Evolutionary conservation across 129 eudicot species (phyloP).

Genomic region (Saposhnikovia divaricata): DNA sequence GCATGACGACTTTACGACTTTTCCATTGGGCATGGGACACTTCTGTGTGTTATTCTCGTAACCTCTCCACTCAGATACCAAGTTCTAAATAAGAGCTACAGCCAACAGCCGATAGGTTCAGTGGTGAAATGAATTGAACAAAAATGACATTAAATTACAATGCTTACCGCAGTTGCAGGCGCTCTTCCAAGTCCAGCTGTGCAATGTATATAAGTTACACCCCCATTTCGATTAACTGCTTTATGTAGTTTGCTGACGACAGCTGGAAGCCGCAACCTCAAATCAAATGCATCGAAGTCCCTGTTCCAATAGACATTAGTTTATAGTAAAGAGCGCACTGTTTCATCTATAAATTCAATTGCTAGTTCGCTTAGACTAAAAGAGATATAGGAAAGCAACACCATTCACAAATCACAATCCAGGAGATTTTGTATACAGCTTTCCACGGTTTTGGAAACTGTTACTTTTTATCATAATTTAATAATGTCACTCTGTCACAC

Average conservation of each 20-base stretch:
- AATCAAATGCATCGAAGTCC: slow-evolving; percentile 89
- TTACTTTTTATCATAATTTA: background rate
- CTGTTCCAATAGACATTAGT: slow-evolving; percentile 35
- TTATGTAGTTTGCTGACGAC: slow-evolving; percentile 81
- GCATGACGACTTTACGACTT: background rate
- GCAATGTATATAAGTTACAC: slow-evolving; percentile 86
- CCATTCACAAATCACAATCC: background rate
- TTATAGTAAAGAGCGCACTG: background rate
- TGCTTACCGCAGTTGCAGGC: slow-evolving; percentile 85
- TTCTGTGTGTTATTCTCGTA: background rate
- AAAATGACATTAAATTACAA: background rate
- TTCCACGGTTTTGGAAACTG: background rate
- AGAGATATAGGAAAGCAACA: background rate
- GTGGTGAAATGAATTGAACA: slow-evolving; percentile 6
- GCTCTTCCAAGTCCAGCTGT: slow-evolving; percentile 99
- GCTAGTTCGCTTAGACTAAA: slow-evolving; percentile 2
- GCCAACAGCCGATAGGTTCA: background rate
- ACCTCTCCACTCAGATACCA: background rate
- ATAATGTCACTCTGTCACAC: background rate
- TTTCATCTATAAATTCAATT: slow-evolving; percentile 10
- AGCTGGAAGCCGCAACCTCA: slow-evolving; percentile 87
- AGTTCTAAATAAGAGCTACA: background rate
- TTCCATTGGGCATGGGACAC: background rate
- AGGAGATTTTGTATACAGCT: background rate
- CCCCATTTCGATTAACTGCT: slow-evolving; percentile 73